These are phyloP conservation scores for Neurospora discreta DNA, from an alignment of 495 filamentous ascomycete genomes.

Conservation along the genomic window DNA sequence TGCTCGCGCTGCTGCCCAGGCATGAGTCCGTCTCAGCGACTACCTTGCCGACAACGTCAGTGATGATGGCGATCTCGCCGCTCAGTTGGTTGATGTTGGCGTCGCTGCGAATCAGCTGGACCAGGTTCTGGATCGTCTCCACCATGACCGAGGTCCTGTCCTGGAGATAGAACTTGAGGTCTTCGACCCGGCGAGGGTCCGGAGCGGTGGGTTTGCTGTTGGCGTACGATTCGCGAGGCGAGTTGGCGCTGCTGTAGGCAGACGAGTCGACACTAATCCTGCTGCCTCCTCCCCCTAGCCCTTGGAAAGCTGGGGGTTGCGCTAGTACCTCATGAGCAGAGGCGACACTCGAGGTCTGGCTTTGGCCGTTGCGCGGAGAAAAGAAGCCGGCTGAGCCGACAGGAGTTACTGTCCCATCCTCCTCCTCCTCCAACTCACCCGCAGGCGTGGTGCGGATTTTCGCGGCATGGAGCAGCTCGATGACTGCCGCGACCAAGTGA, in stretches of 20 bases:
- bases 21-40: constrained; percentile 49
- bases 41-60: constrained; percentile 57
- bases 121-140: constrained; percentile 70
- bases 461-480: constrained; percentile 71
- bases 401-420: constrained; percentile 47
- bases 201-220: constrained; percentile 27
- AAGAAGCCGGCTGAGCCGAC: constrained; percentile 44
- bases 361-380: constrained; percentile 31
- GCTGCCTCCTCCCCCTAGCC: constrained; percentile 19
- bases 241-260: constrained; percentile 43
- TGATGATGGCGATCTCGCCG: constrained; percentile 60
- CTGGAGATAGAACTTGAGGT: constrained; percentile 71
- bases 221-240: constrained; percentile 39
- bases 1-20: constrained; percentile 32
- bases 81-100: constrained; percentile 54
- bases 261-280: constrained; percentile 40
- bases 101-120: constrained; percentile 65
- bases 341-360: constrained; percentile 18
- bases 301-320: constrained; percentile 37
- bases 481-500: constrained; percentile 72
- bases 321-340: constrained; percentile 25
- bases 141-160: constrained; percentile 74
- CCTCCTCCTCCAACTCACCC: constrained; percentile 66
- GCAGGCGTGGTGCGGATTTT: constrained; percentile 70
- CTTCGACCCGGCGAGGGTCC: constrained; percentile 47